Percentiles rank a stretch among this genome's conserved stretches.
phyloP scores from a whole-genome alignment of 169 alveolate species.

The Theileria orientalis region DNA sequence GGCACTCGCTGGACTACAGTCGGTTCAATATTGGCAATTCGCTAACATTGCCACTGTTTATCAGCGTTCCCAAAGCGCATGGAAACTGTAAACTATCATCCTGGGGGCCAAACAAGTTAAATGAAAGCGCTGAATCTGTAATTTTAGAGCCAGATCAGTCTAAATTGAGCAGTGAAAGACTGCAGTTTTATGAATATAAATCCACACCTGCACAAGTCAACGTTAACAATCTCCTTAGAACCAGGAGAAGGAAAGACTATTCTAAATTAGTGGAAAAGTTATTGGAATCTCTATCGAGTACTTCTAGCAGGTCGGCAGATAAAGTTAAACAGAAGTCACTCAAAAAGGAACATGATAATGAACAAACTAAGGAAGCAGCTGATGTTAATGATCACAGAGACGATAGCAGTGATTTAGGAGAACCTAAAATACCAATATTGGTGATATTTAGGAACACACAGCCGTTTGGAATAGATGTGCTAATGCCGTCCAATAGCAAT shows the following conservation, averaged over 20 bases:
- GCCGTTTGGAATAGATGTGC: constrained; percentile 43
- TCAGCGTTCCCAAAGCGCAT: constrained; percentile 11
- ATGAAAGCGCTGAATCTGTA: too few species aligned
- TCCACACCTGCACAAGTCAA: constrained; percentile 2
- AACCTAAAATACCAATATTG: constrained; percentile 42
- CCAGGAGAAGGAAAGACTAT: constrained; percentile 21
- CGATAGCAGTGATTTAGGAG: too few species aligned
- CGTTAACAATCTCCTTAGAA: constrained; percentile 25
- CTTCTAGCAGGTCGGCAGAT: background rate
- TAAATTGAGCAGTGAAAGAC: constrained; percentile 9
- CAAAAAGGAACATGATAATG: background rate
- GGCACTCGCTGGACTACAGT: constrained; percentile 21
- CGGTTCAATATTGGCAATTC: constrained; percentile 9
- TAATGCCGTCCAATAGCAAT: constrained; percentile 50
- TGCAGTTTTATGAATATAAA: background rate
- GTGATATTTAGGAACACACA: constrained; percentile 35
- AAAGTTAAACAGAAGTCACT: background rate
- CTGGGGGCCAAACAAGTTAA: too few species aligned
- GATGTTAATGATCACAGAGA: too few species aligned
- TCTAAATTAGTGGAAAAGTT: constrained; percentile 34
- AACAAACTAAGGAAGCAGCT: background rate
- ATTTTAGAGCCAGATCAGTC: background rate
- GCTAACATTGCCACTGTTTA: constrained; percentile 33
- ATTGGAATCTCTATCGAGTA: constrained; percentile 7
- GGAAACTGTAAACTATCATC: constrained; percentile 41